Evolutionary conservation across 208 protist species (phyloP), one percentile per base, ranked within the genome.

Genomic region (Leishmania lainsoni): DNA sequence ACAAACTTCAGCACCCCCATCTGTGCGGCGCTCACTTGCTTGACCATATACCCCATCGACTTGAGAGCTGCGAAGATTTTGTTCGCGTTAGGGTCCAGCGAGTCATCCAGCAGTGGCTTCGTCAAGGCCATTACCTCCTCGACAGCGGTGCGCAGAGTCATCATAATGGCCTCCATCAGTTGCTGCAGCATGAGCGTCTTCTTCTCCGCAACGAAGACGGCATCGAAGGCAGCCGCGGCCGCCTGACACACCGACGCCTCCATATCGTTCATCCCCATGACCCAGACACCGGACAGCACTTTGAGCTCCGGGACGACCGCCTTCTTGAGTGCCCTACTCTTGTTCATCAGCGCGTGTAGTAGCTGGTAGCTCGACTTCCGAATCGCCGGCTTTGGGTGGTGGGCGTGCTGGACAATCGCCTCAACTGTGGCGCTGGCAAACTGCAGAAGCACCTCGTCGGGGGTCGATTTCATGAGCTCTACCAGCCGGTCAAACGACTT

Each of bases 241-340:
- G 89, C 88, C 10, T 78, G 87, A 3, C 86, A 86, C 20, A 97
- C 93, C 17, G 80, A 75, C 2, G 71, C 12, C 76, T 95, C 95
- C 87, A 94, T 95, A 73, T 98, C 95, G 78, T 92, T 73, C 92
- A 98, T 95, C 12, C 90, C 89, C 83, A 90, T 89, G 59, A 97
- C 82, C 95, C 95, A 98, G 32, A 83, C 77, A 9, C 86, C 86
- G 1, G 87, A 70, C 59, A 98, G 85, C 56, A 89, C 83, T 39
- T 89, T 89, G 68, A 98, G 78, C 42, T 82, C 76, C 14, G 77
- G 73, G 26, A 56, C 83, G 32, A 98, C 49, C 17, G 75, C 77
- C 52, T 75, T 29, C 83, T 93, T 93, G 20, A 95, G 84, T 42
- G 78, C 65, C 76, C 88, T 89, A 54, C 26, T 56, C 26, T 68